Evolutionary conservation across 2,329 filamentous ascomycete species (phyloP).

Genomic region (Zymoseptoria ardabiliae): DNA sequence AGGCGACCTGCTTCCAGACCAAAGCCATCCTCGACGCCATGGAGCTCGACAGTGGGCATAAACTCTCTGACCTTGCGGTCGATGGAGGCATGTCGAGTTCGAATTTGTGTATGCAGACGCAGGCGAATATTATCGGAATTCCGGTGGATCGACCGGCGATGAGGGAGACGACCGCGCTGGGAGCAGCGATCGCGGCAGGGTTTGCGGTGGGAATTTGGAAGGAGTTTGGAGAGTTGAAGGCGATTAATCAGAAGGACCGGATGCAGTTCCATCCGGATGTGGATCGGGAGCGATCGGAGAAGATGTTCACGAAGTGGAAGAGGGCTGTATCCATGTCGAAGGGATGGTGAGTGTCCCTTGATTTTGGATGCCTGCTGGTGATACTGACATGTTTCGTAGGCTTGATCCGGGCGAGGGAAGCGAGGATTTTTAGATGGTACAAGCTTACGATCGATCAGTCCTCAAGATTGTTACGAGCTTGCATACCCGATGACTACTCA

Average conservation of each 20-base stretch:
- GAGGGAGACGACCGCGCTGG: slow-evolving; percentile 84
- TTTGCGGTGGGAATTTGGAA: slow-evolving; percentile 75
- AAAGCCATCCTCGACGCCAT: slow-evolving; percentile 88
- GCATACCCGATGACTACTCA: too few species aligned
- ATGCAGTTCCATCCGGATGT: slow-evolving; percentile 64
- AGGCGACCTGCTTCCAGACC: slow-evolving; percentile 88
- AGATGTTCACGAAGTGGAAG: slow-evolving; percentile 64
- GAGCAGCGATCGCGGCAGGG: slow-evolving; percentile 83
- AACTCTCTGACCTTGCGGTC: slow-evolving; percentile 67
- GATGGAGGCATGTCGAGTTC: slow-evolving; percentile 88
- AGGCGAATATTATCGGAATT: slow-evolving; percentile 79
- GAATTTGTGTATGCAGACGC: slow-evolving; percentile 82
- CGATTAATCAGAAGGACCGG: slow-evolving; percentile 63
- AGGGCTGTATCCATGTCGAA: slow-evolving; percentile 72
- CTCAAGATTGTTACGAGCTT: not conserved
- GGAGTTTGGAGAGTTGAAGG: slow-evolving; percentile 63
- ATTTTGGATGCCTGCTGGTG: slow-evolving; percentile 22
- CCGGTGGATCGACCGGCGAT: slow-evolving; percentile 77
- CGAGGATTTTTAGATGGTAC: slow-evolving; percentile 2
- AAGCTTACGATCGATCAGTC: not conserved
- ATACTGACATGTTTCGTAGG: not conserved
- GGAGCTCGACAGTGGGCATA: slow-evolving; percentile 75
- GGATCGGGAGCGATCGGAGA: slow-evolving; percentile 38
- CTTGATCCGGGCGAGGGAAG: slow-evolving; percentile 13
- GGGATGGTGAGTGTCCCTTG: slow-evolving; percentile 53